Conservation (phyloP, 2,329 filamentous ascomycete species). For the Penicillium sp. region DNA sequence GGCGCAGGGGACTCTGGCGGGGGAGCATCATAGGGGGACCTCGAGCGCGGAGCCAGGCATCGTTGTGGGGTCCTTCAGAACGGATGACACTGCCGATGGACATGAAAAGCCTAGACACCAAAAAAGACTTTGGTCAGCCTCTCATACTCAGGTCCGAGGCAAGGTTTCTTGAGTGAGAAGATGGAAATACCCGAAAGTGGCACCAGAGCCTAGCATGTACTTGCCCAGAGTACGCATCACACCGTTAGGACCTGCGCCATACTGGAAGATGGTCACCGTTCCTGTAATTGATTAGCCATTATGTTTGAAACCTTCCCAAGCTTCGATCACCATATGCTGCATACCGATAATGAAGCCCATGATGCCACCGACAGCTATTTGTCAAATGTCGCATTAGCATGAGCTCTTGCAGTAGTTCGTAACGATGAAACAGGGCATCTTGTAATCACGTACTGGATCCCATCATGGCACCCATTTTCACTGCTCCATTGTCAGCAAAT, state of each 20-base stretch:
- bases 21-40: constrained; percentile 72
- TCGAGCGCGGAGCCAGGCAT: constrained; percentile 73
- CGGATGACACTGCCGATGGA: constrained; percentile 96
- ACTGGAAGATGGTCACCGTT: constrained; percentile 91
- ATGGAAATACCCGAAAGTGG: constrained; percentile 83
- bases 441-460: constrained; percentile 76
- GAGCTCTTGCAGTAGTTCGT: constrained; percentile 1
- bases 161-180: background rate
- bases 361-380: constrained; percentile 83
- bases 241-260: constrained; percentile 88
- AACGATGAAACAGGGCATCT: constrained; percentile 3
- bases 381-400: constrained; percentile 21
- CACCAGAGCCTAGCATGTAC: constrained; percentile 93
- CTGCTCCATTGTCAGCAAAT: constrained; percentile 53
- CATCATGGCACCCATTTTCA: constrained; percentile 99
- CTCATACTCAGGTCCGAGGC: background rate
- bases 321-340: constrained; percentile 22
- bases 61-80: constrained; percentile 78
- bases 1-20: constrained; percentile 41
- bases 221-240: constrained; percentile 93
- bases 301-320: background rate
- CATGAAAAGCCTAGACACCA: constrained; percentile 79
- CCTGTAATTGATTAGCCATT: constrained; percentile 53
- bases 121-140: constrained; percentile 1
- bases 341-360: constrained; percentile 97